These are phyloP conservation scores for Secale cereale DNA, from an alignment of 176 grass and related monocot species.

Conservation along the genomic window DNA sequence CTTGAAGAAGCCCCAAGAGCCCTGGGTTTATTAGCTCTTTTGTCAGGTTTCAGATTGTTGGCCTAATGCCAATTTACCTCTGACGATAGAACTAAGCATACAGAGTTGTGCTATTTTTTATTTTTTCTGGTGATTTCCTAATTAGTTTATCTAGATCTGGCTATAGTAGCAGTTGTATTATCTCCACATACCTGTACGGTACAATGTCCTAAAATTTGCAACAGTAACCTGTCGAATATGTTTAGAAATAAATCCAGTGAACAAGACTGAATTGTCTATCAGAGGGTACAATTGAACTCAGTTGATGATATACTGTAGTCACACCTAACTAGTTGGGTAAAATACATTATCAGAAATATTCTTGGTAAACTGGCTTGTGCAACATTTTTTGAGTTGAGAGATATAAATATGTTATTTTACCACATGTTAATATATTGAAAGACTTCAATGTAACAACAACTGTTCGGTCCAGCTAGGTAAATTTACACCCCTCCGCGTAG, in stretches of 20 bases:
- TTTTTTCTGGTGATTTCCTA: neutral
- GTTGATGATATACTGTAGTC: neutral
- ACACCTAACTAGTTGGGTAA: neutral
- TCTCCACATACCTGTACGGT: neutral
- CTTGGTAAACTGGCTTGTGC: neutral
- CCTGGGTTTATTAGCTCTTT: neutral
- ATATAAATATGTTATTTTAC: neutral
- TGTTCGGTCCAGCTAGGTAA: neutral
- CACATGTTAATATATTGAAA: neutral
- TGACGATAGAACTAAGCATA: neutral
- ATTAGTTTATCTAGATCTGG: neutral
- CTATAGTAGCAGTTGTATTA: neutral
- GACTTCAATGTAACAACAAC: neutral
- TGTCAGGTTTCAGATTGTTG: too few species aligned
- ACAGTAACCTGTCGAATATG: neutral
- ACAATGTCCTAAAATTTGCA: neutral
- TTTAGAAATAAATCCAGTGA: neutral
- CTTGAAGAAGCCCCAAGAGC: neutral
- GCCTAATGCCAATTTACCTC: neutral
- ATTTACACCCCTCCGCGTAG: neutral
- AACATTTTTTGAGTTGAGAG: neutral
- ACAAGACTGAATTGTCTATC: neutral
- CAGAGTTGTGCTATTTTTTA: neutral
- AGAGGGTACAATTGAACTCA: neutral
- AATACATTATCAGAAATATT: neutral